Evolutionary conservation across 768 basidiomycete genomes (phyloP), one percentile per base, ranked within the genome.

Genomic region (Gautieria morchelliformis): DNA sequence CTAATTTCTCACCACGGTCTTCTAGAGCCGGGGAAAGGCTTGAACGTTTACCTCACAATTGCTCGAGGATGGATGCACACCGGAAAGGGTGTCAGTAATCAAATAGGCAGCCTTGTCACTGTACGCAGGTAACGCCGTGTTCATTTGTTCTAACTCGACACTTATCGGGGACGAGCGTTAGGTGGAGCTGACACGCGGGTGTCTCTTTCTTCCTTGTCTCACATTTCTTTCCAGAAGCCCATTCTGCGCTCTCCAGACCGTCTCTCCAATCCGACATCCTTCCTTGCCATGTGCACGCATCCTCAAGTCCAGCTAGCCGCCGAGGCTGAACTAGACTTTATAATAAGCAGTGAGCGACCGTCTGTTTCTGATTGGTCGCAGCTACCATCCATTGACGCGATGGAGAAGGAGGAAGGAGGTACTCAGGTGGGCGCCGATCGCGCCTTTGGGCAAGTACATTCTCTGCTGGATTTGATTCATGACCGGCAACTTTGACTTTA

Each of bases 311-410:
- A n/a, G 45, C 17, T 30, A 9, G 15, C 20, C 8, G 58, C 54
- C 15, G 54, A 54, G 33, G 40, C 20, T 14, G 58, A 59, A 44
- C 15, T 59, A 6, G 58, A 59, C 45, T 11, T 15, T 11, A 32
- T 59, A 15, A 20, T 55, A 11, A 22, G 53, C 27, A 46, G n/a
- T n/a, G 44, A 45, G 35, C 27, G 58, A 15, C 54, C 58, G 1
- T 42, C 17, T 14, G 72, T 77, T 53, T 61, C 63, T 12, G 77
- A 68, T 53, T 61, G 77, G 30, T 5, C 22, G 6, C 27, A 17
- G 15, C 11, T 51, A 19, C 49, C 49, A 22, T 51, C n/a, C n/a
- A n/a, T n/a, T n/a, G n/a, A n/a, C n/a, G n/a, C n/a, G n/a, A n/a
- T n/a, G n/a, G n/a, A n/a, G n/a, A n/a, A n/a, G n/a, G n/a, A n/a